These are phyloP conservation scores for Fusarium humuli DNA, from an alignment of 2,329 filamentous ascomycete genomes.

Conservation along the genomic window DNA sequence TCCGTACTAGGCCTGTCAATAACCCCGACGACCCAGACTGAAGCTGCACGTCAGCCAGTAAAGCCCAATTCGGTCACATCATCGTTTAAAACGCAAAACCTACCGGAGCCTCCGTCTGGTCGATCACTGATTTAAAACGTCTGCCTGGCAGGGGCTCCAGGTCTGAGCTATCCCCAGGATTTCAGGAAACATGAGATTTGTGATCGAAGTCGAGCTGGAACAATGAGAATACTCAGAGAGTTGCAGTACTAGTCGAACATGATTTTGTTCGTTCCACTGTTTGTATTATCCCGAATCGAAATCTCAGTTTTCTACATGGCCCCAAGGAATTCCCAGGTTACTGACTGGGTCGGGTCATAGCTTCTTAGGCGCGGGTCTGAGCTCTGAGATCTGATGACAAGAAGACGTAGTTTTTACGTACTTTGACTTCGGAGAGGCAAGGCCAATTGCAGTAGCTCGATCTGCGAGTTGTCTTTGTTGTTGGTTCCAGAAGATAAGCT, in stretches of 20 bases:
- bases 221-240: background rate
- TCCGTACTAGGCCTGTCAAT: slow-evolving; percentile 37
- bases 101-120: slow-evolving; percentile 24
- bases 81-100: slow-evolving; percentile 18
- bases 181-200: background rate
- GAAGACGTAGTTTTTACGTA: slow-evolving; percentile 26
- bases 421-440: slow-evolving; percentile 13
- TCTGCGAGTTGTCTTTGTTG: background rate
- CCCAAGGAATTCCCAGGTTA: background rate
- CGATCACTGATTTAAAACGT: slow-evolving; percentile 29
- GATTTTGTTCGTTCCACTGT: background rate
- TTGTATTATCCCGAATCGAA: background rate
- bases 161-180: background rate
- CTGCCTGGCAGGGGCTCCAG: slow-evolving; percentile 16
- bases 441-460: background rate
- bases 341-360: slow-evolving; percentile 37
- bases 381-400: slow-evolving; percentile 5
- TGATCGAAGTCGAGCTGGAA: background rate
- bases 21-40: slow-evolving; percentile 39
- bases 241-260: background rate
- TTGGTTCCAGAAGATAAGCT: background rate
- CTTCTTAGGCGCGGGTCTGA: slow-evolving; percentile 26
- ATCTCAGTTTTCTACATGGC: background rate
- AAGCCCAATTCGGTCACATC: slow-evolving; percentile 29
- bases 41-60: slow-evolving; percentile 28